A percentile compares a stretch with the other conserved stretches of the same genome.
These are phyloP conservation scores for Backusella morwellensis DNA, from an alignment of 192 early-diverging fungal species.

Conservation along the genomic window DNA sequence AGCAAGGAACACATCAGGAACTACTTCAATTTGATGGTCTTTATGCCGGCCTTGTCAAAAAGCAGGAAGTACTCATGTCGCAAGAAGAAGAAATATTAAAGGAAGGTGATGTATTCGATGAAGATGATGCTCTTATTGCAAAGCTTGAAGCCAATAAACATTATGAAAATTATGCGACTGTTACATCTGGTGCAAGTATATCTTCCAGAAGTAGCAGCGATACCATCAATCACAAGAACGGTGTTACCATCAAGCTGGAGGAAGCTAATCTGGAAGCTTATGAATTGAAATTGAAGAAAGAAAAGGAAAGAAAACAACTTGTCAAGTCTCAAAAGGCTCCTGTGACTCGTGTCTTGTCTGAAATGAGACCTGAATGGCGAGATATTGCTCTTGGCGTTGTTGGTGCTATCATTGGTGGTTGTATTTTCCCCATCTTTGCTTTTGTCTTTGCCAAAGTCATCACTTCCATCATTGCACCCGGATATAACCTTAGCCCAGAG, in stretches of 20 bases:
- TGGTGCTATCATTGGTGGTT: conserved; percentile 62
- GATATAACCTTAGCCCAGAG: conserved; percentile 10
- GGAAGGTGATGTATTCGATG: not conserved
- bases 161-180: not conserved
- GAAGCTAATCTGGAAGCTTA: conserved; percentile 11
- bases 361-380: conserved; percentile 49
- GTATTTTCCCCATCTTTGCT: conserved; percentile 74
- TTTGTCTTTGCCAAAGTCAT: conserved; percentile 45
- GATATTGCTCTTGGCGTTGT: conserved; percentile 56
- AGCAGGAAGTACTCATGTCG: conserved; percentile 52
- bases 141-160: not conserved
- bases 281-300: conserved; percentile 9
- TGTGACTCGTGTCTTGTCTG: conserved; percentile 42
- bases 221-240: not conserved
- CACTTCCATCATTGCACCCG: conserved; percentile 38
- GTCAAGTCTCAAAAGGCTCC: conserved; percentile 51
- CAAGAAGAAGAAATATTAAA: not conserved
- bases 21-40: conserved; percentile 58
- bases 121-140: not conserved
- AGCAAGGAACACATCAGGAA: conserved; percentile 78
- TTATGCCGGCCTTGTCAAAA: conserved; percentile 62
- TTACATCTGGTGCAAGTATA: not conserved
- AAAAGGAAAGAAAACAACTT: conserved; percentile 35
- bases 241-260: not conserved
- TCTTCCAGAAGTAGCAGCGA: not conserved